phyloP scores from a whole-genome alignment of 1,284 basidiomycete species.

The Boletus semigastroideus region DNA sequence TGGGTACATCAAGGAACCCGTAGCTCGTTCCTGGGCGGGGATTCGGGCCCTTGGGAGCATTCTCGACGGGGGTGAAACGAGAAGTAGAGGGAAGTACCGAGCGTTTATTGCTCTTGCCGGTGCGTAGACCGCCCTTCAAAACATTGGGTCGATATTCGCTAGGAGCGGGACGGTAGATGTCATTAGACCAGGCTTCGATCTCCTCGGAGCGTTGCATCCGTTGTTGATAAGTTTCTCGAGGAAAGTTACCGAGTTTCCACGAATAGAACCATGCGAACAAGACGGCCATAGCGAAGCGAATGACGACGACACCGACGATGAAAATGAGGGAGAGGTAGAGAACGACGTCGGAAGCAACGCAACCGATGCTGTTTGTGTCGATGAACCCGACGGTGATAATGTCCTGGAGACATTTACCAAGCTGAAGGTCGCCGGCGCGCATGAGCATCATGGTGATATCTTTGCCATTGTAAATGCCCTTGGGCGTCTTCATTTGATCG shows the following conservation, averaged over 20 bases:
- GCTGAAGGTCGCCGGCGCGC: slow-evolving; percentile 59
- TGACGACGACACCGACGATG: slow-evolving; percentile 95
- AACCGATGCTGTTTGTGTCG: slow-evolving; percentile 92
- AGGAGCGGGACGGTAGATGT: slow-evolving; percentile 95
- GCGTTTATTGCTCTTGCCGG: slow-evolving; percentile 57
- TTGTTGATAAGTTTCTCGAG: slow-evolving; percentile 90
- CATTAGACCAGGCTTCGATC: slow-evolving; percentile 96
- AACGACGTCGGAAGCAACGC: slow-evolving; percentile 92
- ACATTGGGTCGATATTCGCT: slow-evolving; percentile 91
- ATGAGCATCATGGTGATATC: slow-evolving; percentile 86
- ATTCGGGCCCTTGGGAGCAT: slow-evolving; percentile 57
- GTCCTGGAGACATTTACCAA: slow-evolving; percentile 86
- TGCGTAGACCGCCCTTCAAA: slow-evolving; percentile 58
- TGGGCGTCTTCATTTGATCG: slow-evolving; percentile 69
- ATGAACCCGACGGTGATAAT: slow-evolving; percentile 89
- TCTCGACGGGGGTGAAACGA: slow-evolving; percentile 84
- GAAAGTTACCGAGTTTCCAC: slow-evolving; percentile 92
- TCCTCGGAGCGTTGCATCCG: slow-evolving; percentile 89
- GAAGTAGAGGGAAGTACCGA: slow-evolving; percentile 75
- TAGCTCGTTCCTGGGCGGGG: slow-evolving; percentile 75
- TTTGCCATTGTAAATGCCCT: slow-evolving; percentile 75
- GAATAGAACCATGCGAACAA: slow-evolving; percentile 97
- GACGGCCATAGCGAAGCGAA: slow-evolving; percentile 96
- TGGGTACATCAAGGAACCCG: slow-evolving; percentile 66
- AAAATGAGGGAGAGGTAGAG: slow-evolving; percentile 95